phyloP scores from a whole-genome alignment of 2,329 filamentous ascomycete species.

The Colletotrichum incanum region DNA sequence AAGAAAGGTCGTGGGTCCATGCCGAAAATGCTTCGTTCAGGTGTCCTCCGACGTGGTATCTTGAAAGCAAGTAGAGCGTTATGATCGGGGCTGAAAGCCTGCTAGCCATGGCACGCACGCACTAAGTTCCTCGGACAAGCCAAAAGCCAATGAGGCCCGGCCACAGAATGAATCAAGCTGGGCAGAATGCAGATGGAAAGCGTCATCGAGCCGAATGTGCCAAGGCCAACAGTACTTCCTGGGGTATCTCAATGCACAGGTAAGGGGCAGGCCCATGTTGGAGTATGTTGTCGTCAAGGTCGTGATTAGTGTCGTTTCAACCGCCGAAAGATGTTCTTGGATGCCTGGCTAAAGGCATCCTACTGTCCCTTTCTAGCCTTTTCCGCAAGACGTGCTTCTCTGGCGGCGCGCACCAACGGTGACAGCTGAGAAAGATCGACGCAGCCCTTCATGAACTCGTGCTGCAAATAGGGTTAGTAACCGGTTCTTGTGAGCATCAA shows the following conservation, averaged over 20 bases:
- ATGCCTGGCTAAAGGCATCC: constrained; percentile 32
- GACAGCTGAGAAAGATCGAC: constrained; percentile 84
- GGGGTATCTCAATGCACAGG: constrained; percentile 41
- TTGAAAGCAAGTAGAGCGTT: constrained; percentile 43
- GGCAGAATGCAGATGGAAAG: constrained; percentile 22
- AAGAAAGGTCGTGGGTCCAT: constrained; percentile 34
- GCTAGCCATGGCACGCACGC: constrained; percentile 26
- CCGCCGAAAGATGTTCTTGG: constrained; percentile 39
- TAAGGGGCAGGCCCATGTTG: constrained; percentile 28
- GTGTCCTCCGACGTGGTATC: constrained; percentile 39
- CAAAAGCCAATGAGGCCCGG: not conserved
- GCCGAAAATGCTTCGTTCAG: constrained; percentile 22
- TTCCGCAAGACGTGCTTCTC: constrained; percentile 88
- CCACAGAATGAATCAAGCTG: not conserved
- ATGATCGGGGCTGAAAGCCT: constrained; percentile 33
- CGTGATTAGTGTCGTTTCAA: constrained; percentile 40
- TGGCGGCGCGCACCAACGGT: constrained; percentile 88
- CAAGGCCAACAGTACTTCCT: constrained; percentile 36
- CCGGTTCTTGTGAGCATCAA: not conserved
- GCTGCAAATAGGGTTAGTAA: constrained; percentile 62
- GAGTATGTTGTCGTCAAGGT: constrained; percentile 40
- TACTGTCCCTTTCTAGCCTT: constrained; percentile 78
- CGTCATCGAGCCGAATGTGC: constrained; percentile 23
- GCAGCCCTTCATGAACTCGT: constrained; percentile 85
- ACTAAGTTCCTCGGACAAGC: not conserved